Percentiles rank a stretch among this genome's conserved stretches.
Conservation (phyloP, 805 yeast genomes). For the Candida ovalis region DNA sequence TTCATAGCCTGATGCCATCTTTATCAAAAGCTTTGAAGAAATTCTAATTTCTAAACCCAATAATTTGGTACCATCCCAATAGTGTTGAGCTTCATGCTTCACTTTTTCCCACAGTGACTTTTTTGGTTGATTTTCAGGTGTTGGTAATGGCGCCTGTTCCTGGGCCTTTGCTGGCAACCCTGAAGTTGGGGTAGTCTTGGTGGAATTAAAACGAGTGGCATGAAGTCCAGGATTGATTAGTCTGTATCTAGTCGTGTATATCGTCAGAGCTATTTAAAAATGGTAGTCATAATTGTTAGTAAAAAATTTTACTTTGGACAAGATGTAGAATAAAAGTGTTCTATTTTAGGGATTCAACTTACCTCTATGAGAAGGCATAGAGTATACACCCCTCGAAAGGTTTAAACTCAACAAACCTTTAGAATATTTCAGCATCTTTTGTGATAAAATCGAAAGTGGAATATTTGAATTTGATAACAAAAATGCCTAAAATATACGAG, state of each 20-base stretch:
- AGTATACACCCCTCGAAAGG: background rate
- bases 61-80: slow-evolving; percentile 92
- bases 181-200: background rate
- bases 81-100: slow-evolving; percentile 85
- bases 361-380: background rate
- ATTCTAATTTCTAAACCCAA: slow-evolving; percentile 85
- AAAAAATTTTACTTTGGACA: too few species aligned
- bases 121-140: slow-evolving; percentile 34
- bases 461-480: background rate
- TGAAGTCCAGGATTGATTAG: background rate
- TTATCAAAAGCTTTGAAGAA: slow-evolving; percentile 73
- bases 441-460: background rate
- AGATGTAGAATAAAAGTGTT: too few species aligned
- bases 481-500: background rate
- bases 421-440: background rate
- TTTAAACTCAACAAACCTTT: background rate
- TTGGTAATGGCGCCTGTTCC: background rate
- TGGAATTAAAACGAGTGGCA: background rate
- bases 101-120: slow-evolving; percentile 74
- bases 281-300: background rate
- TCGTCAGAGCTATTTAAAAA: background rate
- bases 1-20: slow-evolving; percentile 86
- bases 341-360: too few species aligned
- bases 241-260: background rate
- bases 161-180: slow-evolving; percentile 1